These are phyloP conservation scores for Acanthamoeba sp. DNA, from an alignment of 208 protist species.

Conservation along the genomic window DNA sequence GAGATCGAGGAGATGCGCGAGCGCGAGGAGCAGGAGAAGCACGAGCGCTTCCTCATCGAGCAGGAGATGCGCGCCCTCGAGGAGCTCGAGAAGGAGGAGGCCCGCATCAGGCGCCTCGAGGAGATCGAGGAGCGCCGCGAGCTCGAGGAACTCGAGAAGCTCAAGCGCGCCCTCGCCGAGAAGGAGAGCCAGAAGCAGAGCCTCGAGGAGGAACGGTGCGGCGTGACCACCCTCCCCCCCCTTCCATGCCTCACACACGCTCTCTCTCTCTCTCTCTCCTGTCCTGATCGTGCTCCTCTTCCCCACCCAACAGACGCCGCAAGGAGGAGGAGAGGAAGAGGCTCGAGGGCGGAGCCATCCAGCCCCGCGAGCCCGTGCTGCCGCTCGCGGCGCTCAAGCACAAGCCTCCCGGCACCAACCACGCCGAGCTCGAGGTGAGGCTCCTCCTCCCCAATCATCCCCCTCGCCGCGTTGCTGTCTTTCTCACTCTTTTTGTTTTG, in stretches of 20 bases:
- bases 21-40: constrained; percentile 9
- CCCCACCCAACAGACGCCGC: background rate
- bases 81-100: background rate
- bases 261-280: background rate
- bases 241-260: background rate
- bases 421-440: background rate
- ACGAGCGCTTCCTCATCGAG: constrained; percentile 4
- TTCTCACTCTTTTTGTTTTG: no score
- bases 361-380: background rate
- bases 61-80: background rate
- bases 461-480: no score
- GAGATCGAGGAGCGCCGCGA: background rate
- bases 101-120: background rate
- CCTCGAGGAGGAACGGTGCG: background rate
- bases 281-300: background rate
- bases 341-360: background rate
- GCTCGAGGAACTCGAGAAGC: constrained; percentile 10
- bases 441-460: background rate
- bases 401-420: background rate
- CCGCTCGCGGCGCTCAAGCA: background rate
- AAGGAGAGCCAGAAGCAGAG: background rate
- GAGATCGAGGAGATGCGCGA: constrained; percentile 3
- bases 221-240: background rate
- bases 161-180: background rate
- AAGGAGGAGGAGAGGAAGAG: constrained; percentile 19